Evolutionary conservation across 495 filamentous ascomycete genomes (phyloP).

Genomic region (Penicillium parvum): DNA sequence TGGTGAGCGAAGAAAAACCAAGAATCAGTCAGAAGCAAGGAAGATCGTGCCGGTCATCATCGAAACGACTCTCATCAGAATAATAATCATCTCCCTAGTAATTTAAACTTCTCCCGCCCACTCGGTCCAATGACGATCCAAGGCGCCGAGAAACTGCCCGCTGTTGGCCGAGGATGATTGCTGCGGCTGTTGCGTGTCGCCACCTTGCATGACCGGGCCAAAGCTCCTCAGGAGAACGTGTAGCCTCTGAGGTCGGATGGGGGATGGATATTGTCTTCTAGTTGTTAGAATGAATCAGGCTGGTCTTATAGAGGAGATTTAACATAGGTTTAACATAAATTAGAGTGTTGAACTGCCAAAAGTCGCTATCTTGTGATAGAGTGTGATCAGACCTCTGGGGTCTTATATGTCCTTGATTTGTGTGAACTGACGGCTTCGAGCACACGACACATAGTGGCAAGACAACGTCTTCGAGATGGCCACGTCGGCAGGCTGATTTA

Average conservation of each 20-base stretch:
- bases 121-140: constrained; percentile 26
- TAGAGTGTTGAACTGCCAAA: too few species aligned
- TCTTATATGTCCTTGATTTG: too few species aligned
- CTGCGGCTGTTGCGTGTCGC: constrained; percentile 23
- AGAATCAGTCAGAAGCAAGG: constrained; percentile 7
- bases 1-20: neutral
- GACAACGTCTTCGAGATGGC: too few species aligned
- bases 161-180: constrained; percentile 24
- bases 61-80: constrained; percentile 2
- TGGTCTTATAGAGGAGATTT: too few species aligned
- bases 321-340: too few species aligned
- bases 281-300: too few species aligned
- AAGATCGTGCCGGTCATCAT: constrained; percentile 12
- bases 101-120: constrained; percentile 29
- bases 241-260: too few species aligned
- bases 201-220: constrained; percentile 20
- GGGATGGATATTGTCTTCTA: too few species aligned
- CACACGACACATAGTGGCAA: too few species aligned
- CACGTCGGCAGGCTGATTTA: neutral
- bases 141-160: constrained; percentile 17
- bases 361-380: constrained; percentile 5
- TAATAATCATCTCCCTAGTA: constrained; percentile 6
- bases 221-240: constrained; percentile 26
- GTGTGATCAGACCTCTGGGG: constrained; percentile 9
- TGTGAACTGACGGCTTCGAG: neutral